Conservation (phyloP, 208 protist species). For the Wallacemonas sp. region DNA sequence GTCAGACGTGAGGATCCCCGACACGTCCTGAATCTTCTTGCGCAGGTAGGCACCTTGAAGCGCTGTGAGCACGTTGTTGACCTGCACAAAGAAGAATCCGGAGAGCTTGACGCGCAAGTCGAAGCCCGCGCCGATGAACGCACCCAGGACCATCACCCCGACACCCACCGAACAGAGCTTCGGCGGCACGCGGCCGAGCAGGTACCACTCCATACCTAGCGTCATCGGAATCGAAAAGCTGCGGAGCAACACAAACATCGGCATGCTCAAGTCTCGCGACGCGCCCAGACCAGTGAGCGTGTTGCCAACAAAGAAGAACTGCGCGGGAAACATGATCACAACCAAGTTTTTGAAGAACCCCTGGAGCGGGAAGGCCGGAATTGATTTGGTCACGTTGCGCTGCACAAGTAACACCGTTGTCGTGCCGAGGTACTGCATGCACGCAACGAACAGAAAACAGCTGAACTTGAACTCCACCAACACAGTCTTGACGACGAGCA, state of each 20-base stretch:
- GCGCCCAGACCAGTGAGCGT: slow-evolving; percentile 31
- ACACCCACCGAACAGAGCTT: slow-evolving; percentile 6
- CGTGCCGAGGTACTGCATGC: slow-evolving; percentile 27
- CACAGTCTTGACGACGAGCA: slow-evolving; percentile 42
- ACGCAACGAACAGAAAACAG: slow-evolving; percentile 25
- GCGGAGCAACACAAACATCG: slow-evolving; percentile 32
- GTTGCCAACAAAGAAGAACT: slow-evolving; percentile 32
- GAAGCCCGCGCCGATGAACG: slow-evolving; percentile 19
- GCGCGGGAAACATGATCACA: slow-evolving; percentile 29
- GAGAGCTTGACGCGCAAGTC: slow-evolving; percentile 6
- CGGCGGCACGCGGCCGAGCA: slow-evolving; percentile 6
- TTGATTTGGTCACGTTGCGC: background rate
- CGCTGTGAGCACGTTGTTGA: slow-evolving; percentile 37
- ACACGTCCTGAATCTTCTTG: slow-evolving; percentile 19
- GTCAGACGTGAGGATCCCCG: slow-evolving; percentile 12
- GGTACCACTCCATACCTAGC: slow-evolving; percentile 15
- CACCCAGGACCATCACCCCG: slow-evolving; percentile 23
- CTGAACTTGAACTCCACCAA: slow-evolving; percentile 31
- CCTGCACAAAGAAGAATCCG: slow-evolving; percentile 20
- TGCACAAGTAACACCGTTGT: slow-evolving; percentile 6
- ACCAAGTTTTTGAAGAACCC: slow-evolving; percentile 6
- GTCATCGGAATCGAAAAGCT: slow-evolving; percentile 45
- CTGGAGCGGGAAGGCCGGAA: slow-evolving; percentile 14
- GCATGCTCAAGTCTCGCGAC: slow-evolving; percentile 34
- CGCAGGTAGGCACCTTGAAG: slow-evolving; percentile 22